Base-by-base conservation (phyloP, 2,329 filamentous ascomycete genomes). In the Camillea tinctor region DNA sequence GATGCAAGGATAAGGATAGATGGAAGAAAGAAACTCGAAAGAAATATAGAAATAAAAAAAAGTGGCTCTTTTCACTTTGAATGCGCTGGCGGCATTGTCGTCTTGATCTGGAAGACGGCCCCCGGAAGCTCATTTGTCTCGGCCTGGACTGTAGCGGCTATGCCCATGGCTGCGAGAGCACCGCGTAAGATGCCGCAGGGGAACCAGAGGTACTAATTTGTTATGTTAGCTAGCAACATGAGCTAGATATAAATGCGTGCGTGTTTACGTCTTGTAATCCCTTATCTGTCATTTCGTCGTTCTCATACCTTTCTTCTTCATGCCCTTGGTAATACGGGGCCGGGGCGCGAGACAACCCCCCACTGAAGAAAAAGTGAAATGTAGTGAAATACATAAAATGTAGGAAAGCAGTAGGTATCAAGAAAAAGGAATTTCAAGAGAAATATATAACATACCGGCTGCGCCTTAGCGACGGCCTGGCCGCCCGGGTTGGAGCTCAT, bases 71-170 rank as follows among this genome's bases (percentile, higher is more conserved):
- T 64, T 51, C 63, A 77, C 77, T 92, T 92, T 3, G 36, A 3
- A 5, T 44, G 36, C 6, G 36, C 13, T 4, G 36, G 5, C 30
- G 83, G 76, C 23, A 87, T 83, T 55, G 89, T 80, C 48, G 91
- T 95, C 79, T 96, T 96, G 74, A 99, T 97, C 78, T 99, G 95
- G 75, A 99, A 99, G 0, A 93, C 92, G 40, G 94, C 95, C 5
- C 85, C 85, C 0, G 95, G 95, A 57, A 99, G 81, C 73, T 96
- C 94, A 58, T 82, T 89, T 57, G 90, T 91, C 77, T 97, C 95
- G 4, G 93, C 95, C 68, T 96, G 91, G 1, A 99, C 94, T 1
- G 89, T 96, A 9, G 93, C 93, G 69, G 88, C 89, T 68, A 98
- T 93, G 5, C 94, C 95, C 80, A 99, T 81, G 55, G 90, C 93